Conservation (phyloP, 805 yeast genomes). For the Cyberlindnera euphorbiiphila region DNA sequence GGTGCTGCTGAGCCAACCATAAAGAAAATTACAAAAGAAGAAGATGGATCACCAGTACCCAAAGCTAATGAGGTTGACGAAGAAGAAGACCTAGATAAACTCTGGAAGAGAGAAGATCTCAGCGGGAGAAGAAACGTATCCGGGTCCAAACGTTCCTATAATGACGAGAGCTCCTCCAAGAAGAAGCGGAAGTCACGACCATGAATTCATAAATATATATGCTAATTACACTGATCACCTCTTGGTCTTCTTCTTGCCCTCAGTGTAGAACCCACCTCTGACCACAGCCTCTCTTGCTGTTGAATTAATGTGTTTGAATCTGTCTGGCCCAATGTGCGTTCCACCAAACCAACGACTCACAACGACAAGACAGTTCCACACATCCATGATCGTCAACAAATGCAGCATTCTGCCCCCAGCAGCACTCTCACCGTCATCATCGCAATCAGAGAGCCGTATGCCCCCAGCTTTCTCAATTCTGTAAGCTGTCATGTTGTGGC, state of each 20-base stretch:
- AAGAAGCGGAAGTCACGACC: constrained; percentile 22
- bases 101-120: constrained; percentile 28
- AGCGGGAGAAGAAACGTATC: constrained; percentile 6
- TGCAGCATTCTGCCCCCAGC: constrained; percentile 89
- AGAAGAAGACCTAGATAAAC: constrained; percentile 11
- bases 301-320: constrained; percentile 89
- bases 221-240: too few species aligned
- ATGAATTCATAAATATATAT: not conserved
- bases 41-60: too few species aligned
- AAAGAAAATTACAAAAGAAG: constrained; percentile 3
- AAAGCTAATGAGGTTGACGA: constrained; percentile 7
- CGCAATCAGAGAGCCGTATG: constrained; percentile 73
- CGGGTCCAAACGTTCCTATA: constrained; percentile 12
- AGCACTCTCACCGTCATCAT: constrained; percentile 96
- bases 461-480: constrained; percentile 55
- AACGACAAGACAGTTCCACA: constrained; percentile 74
- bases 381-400: constrained; percentile 68
- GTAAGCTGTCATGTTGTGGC: constrained; percentile 87
- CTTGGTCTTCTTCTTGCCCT: constrained; percentile 23
- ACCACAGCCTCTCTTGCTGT: constrained; percentile 82
- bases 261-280: constrained; percentile 48
- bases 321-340: constrained; percentile 82
- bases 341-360: constrained; percentile 94
- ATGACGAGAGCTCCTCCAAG: constrained; percentile 13
- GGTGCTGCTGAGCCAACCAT: constrained; percentile 20